phyloP scores from a whole-genome alignment of 352 stramenopile species.

The Globisporangium cederbergense region DNA sequence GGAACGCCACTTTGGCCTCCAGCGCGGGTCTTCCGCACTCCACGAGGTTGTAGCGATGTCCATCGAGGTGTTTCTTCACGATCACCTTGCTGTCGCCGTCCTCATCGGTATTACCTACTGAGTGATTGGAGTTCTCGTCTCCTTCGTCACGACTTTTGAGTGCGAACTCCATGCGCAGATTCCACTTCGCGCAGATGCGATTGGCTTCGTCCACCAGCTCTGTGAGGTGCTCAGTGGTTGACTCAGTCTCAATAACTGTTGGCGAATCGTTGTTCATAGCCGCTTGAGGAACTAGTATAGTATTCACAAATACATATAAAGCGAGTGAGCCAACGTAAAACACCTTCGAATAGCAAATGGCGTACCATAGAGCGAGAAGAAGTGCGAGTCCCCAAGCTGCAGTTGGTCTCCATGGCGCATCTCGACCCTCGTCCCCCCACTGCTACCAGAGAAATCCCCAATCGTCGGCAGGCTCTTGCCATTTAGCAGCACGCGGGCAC shows the following conservation, averaged over 20 bases:
- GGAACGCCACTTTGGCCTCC: conserved; percentile 38
- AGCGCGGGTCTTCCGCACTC: conserved; percentile 43
- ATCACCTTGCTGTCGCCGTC: conserved; percentile 20
- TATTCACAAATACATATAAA: background rate
- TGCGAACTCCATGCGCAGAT: conserved; percentile 45
- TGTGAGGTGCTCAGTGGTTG: conserved; percentile 3
- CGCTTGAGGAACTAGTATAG: background rate
- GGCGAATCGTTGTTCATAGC: background rate
- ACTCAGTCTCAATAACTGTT: background rate
- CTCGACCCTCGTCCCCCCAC: conserved; percentile 5
- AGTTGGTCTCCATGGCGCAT: conserved; percentile 51
- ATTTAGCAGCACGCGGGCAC: conserved; percentile 40
- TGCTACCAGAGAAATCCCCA: conserved; percentile 2
- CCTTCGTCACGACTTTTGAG: conserved; percentile 12
- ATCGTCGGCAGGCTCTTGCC: conserved; percentile 20
- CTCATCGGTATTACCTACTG: background rate
- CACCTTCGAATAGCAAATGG: background rate
- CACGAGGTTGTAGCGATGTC: conserved; percentile 35
- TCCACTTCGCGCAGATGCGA: conserved; percentile 48
- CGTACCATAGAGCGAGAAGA: conserved; percentile 49
- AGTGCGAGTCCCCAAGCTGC: conserved; percentile 33
- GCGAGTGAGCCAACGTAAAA: background rate
- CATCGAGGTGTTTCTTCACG: conserved; percentile 47
- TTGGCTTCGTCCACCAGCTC: conserved; percentile 56
- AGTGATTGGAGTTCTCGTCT: background rate